phyloP scores from a whole-genome alignment of 306 rosid species.

The Quercus robur region DNA sequence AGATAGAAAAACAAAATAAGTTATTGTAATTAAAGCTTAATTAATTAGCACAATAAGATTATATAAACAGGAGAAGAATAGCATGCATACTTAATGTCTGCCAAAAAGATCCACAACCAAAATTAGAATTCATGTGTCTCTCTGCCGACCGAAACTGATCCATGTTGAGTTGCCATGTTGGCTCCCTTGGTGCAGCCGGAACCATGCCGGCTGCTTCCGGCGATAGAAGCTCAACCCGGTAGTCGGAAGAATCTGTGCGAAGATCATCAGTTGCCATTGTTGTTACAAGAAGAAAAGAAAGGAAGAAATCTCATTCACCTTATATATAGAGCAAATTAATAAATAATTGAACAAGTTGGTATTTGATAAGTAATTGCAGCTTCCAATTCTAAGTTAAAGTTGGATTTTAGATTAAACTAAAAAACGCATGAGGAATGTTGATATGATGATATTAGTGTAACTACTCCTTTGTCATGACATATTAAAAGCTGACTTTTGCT shows the following conservation, averaged over 20 bases:
- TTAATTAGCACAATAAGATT: neutral
- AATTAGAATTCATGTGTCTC: conserved; percentile 42
- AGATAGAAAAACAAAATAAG: neutral
- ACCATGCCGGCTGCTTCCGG: conserved; percentile 43
- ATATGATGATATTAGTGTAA: neutral
- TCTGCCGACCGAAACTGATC: conserved; percentile 55
- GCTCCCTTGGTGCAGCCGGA: conserved; percentile 43
- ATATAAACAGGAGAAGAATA: neutral
- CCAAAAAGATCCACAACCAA: conserved; percentile 48
- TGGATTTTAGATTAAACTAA: too few species aligned
- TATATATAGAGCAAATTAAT: neutral
- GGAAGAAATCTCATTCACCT: neutral
- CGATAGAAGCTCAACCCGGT: conserved; percentile 70
- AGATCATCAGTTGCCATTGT: conserved; percentile 42
- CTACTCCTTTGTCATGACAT: neutral
- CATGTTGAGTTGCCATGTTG: conserved; percentile 84
- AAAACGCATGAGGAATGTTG: conserved; percentile 40
- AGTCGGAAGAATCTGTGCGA: conserved; percentile 53
- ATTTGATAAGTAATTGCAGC: too few species aligned
- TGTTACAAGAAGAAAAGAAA: neutral
- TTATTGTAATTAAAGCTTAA: neutral
- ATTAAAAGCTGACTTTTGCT: conserved; percentile 12
- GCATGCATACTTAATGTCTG: conserved; percentile 39
- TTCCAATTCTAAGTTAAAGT: too few species aligned
- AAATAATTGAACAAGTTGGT: too few species aligned